A percentile compares a stretch with the other conserved stretches of the same genome.
These are phyloP conservation scores for Athelia sp. DNA, from an alignment of 1,284 basidiomycete genomes.

Conservation along the genomic window DNA sequence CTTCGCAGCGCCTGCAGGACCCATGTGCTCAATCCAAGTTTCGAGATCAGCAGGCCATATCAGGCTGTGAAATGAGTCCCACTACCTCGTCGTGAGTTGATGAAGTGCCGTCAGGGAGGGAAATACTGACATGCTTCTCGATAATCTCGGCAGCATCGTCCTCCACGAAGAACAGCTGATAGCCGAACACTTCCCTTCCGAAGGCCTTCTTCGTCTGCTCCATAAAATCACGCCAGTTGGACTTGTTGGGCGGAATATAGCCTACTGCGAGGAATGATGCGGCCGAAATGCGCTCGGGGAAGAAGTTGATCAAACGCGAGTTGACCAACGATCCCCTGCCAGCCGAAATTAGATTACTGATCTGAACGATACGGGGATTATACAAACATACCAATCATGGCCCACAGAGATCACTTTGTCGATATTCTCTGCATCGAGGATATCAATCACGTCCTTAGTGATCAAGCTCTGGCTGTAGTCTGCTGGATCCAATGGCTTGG, in stretches of 20 bases:
- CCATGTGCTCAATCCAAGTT: conserved; percentile 27
- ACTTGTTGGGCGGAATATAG: no score
- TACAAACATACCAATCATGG: conserved; percentile 36
- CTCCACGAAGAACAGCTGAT: conserved; percentile 31
- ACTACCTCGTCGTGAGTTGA: no score
- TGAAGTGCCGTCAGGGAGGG: background rate
- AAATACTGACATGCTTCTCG: conserved; percentile 23
- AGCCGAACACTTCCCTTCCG: conserved; percentile 9
- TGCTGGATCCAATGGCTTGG: conserved; percentile 33
- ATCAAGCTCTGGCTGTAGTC: conserved; percentile 34
- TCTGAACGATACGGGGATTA: background rate
- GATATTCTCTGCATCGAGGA: conserved; percentile 33
- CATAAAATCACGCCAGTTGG: no score
- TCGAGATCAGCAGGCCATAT: conserved; percentile 26
- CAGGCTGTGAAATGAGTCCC: conserved; percentile 19
- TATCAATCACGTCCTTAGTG: conserved; percentile 35
- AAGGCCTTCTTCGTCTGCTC: no score
- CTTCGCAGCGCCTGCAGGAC: conserved; percentile 26
- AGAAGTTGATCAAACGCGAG: conserved; percentile 22
- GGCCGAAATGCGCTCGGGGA: conserved; percentile 22
- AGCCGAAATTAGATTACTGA: conserved; percentile 3
- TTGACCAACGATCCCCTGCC: conserved; percentile 28
- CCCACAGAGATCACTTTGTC: conserved; percentile 32
- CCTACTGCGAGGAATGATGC: conserved; percentile 18
- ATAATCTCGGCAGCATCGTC: conserved; percentile 22